Percentiles rank a stretch among this genome's conserved stretches.
These are phyloP conservation scores for Aureobasidium lini DNA, from an alignment of 2,329 filamentous ascomycete species.

Conservation along the genomic window DNA sequence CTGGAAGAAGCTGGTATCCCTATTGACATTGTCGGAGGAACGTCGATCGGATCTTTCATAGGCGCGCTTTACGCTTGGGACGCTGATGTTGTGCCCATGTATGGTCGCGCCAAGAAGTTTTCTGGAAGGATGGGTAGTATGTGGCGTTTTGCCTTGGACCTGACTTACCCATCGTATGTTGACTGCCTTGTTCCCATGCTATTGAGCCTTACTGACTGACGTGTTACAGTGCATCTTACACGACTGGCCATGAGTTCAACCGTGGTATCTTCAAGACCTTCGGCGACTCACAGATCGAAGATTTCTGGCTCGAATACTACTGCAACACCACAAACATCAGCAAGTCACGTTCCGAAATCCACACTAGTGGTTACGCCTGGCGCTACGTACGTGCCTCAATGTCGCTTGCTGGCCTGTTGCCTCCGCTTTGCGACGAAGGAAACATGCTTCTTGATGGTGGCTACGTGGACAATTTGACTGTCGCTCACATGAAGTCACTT, in stretches of 20 bases:
- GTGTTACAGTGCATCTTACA: slow-evolving; percentile 65
- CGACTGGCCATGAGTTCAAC: slow-evolving; percentile 97
- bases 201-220: slow-evolving; percentile 17
- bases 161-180: slow-evolving; percentile 78
- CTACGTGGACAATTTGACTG: slow-evolving; percentile 94
- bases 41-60: slow-evolving; percentile 92
- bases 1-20: slow-evolving; percentile 95
- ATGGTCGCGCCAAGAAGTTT: slow-evolving; percentile 94
- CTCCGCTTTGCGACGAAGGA: slow-evolving; percentile 91
- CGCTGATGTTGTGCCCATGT: slow-evolving; percentile 94
- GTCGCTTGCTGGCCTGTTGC: slow-evolving; percentile 86
- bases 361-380: slow-evolving; percentile 96
- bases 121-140: slow-evolving; percentile 97
- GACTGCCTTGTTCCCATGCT: not conserved
- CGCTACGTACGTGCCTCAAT: slow-evolving; percentile 94
- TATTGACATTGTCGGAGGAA: slow-evolving; percentile 90
- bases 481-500: slow-evolving; percentile 91
- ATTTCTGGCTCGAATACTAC: slow-evolving; percentile 98
- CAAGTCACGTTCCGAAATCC: slow-evolving; percentile 83
- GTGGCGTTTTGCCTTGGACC: slow-evolving; percentile 93
- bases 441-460: slow-evolving; percentile 95
- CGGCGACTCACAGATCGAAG: slow-evolving; percentile 92
- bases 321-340: slow-evolving; percentile 99
- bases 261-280: slow-evolving; percentile 98
- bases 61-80: slow-evolving; percentile 93